phyloP scores from a whole-genome alignment of 2,329 filamentous ascomycete species.

The Curvularia eragrostidis region DNA sequence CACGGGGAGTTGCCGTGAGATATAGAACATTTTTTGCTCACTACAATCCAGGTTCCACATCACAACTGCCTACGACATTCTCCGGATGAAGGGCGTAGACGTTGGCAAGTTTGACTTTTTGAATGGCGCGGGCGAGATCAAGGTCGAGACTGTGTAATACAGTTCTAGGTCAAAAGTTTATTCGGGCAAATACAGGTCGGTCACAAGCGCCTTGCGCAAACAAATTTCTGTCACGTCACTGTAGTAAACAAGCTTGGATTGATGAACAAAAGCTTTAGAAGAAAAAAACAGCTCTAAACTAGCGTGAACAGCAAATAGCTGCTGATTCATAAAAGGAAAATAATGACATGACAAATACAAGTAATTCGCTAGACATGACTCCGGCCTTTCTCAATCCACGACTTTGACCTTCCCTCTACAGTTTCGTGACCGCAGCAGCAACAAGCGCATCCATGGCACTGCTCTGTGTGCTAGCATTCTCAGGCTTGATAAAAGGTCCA shows the following conservation, averaged over 20 bases:
- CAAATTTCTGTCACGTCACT: too few species aligned
- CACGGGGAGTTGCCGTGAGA: too few species aligned
- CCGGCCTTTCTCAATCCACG: background rate
- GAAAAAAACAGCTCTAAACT: background rate
- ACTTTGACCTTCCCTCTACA: too few species aligned
- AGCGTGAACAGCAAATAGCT: background rate
- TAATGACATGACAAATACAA: background rate
- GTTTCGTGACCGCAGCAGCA: constrained; percentile 56
- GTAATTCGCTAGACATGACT: background rate
- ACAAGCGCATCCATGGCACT: constrained; percentile 72
- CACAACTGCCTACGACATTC: constrained; percentile 64
- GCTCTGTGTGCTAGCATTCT: constrained; percentile 66
- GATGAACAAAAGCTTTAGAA: background rate
- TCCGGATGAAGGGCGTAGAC: constrained; percentile 66
- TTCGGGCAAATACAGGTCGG: too few species aligned
- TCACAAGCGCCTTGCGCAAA: too few species aligned
- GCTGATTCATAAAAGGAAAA: background rate
- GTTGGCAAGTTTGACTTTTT: constrained; percentile 68
- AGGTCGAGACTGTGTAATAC: background rate
- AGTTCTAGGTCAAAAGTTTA: too few species aligned
- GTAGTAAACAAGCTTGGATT: background rate
- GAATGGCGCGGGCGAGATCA: constrained; percentile 28
- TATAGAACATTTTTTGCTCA: background rate
- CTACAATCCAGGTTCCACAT: constrained; percentile 62
- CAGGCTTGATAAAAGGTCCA: constrained; percentile 61